A percentile compares a stretch with the other conserved stretches of the same genome.
Conservation (phyloP, 352 stramenopile genomes). For the Globisporangium radiosum region DNA sequence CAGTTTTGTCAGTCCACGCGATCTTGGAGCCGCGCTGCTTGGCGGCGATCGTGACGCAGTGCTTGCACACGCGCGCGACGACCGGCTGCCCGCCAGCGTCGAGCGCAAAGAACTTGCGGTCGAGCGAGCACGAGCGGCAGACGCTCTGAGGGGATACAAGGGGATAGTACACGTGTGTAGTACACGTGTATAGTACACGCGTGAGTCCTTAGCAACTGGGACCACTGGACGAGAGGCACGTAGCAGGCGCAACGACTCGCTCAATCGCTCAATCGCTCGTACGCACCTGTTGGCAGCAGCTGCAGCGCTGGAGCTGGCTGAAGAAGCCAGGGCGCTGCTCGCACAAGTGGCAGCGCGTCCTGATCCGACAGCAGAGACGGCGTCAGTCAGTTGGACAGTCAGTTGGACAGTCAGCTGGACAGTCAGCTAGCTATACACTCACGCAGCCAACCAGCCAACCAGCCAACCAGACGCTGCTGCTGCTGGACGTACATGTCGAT, state of each 20-base stretch:
- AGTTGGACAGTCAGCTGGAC: too few species aligned
- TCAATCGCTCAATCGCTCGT: neutral
- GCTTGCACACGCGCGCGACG: constrained; percentile 33
- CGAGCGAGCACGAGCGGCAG: constrained; percentile 38
- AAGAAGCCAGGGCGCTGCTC: constrained; percentile 1
- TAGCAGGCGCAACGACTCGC: too few species aligned
- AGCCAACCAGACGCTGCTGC: too few species aligned
- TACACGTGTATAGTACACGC: too few species aligned
- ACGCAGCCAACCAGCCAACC: too few species aligned
- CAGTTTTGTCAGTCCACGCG: constrained; percentile 1
- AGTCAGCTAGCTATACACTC: too few species aligned
- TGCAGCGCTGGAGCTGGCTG: constrained; percentile 6
- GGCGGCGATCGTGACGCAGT: constrained; percentile 22
- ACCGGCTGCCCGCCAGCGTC: constrained; percentile 30
- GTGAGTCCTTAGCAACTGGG: too few species aligned
- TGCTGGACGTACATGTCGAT: neutral
- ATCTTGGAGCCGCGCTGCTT: constrained; percentile 6
- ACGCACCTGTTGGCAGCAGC: constrained; percentile 23
- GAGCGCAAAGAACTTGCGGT: constrained; percentile 37
- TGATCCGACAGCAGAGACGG: too few species aligned
- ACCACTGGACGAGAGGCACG: too few species aligned
- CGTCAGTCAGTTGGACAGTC: too few species aligned
- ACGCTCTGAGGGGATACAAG: constrained; percentile 21
- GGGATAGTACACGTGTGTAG: too few species aligned
- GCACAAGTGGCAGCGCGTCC: constrained; percentile 2